A percentile compares a stretch with the other conserved stretches of the same genome.
Evolutionary conservation across 768 basidiomycete genomes (phyloP).

Genomic region (Lactarius psammicola): DNA sequence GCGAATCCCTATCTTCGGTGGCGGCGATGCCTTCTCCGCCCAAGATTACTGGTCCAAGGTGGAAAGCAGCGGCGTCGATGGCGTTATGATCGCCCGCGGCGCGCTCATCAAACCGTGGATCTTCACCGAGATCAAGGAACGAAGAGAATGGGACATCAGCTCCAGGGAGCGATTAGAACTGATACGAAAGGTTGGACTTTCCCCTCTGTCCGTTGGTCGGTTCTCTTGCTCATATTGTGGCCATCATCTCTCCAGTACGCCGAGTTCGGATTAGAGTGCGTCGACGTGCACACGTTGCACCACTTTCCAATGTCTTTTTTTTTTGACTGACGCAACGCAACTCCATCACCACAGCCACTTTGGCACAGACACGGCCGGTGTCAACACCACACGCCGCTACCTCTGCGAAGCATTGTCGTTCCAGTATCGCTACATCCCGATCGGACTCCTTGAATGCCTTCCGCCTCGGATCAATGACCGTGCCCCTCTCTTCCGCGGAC

Average conservation of each 20-base stretch:
- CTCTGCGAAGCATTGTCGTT: conserved; percentile 95
- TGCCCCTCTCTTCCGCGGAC: conserved; percentile 81
- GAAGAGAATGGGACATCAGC: conserved; percentile 90
- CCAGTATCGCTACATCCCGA: conserved; percentile 93
- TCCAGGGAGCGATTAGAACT: conserved; percentile 79
- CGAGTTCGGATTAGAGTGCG: conserved; percentile 79
- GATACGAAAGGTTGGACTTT: conserved; percentile 59
- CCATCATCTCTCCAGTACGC: conserved; percentile 55
- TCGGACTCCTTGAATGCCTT: conserved; percentile 82
- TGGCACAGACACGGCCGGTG: conserved; percentile 82
- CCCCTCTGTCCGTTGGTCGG: background rate
- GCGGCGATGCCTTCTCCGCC: conserved; percentile 92
- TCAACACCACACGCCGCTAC: conserved; percentile 90
- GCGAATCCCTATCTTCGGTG: conserved; percentile 92
- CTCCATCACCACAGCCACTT: conserved; percentile 56
- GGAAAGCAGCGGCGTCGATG: conserved; percentile 82
- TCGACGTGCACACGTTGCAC: background rate
- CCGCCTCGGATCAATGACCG: conserved; percentile 88
- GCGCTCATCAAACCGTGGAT: conserved; percentile 97
- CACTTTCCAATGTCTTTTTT: background rate
- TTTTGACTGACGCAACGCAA: conserved; percentile 1
- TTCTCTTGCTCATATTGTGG: background rate
- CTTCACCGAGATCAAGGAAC: conserved; percentile 93
- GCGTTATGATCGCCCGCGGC: conserved; percentile 93
- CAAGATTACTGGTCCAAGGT: conserved; percentile 77